These are phyloP conservation scores for Chlamydomonas eustigma DNA, from an alignment of 139 green algal species.

Conservation along the genomic window DNA sequence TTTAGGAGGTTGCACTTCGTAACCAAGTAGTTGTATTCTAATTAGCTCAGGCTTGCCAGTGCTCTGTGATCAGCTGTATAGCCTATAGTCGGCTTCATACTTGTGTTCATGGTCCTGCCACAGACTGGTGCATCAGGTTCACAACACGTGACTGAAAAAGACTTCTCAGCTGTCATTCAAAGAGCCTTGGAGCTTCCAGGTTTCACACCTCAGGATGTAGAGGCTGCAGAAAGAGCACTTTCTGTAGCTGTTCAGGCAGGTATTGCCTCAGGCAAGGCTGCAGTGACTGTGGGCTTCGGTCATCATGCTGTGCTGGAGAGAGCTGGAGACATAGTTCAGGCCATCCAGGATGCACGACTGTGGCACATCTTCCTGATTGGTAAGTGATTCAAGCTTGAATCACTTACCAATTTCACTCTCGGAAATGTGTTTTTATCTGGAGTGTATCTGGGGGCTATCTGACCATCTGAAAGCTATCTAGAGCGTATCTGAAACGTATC, in stretches of 20 bases:
- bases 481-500: no score
- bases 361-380: conserved; percentile 20
- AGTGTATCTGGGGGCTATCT: no score
- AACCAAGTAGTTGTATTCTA: no score
- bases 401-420: no score
- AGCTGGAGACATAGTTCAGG: conserved; percentile 42
- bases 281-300: conserved; percentile 48
- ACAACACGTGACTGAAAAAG: conserved; percentile 41
- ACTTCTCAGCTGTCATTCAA: conserved; percentile 46
- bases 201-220: conserved; percentile 9
- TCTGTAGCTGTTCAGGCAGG: background rate
- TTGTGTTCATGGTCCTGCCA: background rate
- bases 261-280: background rate
- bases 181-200: conserved; percentile 45
- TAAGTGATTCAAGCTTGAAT: no score
- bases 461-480: no score
- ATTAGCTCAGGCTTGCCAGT: no score
- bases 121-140: conserved; percentile 43
- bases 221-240: background rate
- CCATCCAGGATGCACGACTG: conserved; percentile 33
- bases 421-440: no score
- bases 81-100: background rate
- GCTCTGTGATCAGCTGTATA: background rate
- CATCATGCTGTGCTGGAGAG: conserved; percentile 46
- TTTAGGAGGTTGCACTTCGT: no score